phyloP scores from a whole-genome alignment of 2,329 filamentous ascomycete species.

The Aspergillus transmontanensis region DNA sequence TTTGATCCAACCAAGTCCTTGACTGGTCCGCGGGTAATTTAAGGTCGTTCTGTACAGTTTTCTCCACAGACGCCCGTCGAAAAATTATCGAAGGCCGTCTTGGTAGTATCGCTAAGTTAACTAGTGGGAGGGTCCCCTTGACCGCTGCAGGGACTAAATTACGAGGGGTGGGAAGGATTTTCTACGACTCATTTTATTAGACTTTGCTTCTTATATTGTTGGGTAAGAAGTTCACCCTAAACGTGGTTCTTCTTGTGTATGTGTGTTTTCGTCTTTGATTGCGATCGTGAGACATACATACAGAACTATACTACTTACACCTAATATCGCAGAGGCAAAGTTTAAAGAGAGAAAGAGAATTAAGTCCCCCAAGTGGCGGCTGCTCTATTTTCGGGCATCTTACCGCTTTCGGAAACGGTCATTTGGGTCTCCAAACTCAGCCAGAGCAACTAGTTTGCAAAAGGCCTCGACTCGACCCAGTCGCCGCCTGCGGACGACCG shows the following conservation, averaged over 20 bases:
- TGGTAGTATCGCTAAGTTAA: not conserved
- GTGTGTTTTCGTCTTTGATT: not conserved
- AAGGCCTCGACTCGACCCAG: conserved; percentile 4
- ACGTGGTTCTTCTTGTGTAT: not conserved
- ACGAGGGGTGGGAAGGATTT: not conserved
- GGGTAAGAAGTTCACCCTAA: not conserved
- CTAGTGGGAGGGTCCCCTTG: not conserved
- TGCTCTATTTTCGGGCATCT: conserved; percentile 13
- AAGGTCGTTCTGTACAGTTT: not conserved
- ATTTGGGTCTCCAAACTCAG: not conserved
- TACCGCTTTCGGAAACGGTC: conserved; percentile 6
- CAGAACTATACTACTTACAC: no score
- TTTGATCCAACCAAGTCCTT: not conserved
- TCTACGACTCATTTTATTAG: not conserved
- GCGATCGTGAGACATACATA: no score
- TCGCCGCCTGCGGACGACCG: conserved; percentile 7
- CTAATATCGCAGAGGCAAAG: not conserved
- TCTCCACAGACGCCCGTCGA: not conserved
- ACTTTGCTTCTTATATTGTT: not conserved
- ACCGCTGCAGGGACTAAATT: not conserved
- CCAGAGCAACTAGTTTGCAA: conserved; percentile 1
- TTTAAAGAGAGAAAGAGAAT: not conserved
- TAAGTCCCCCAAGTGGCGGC: not conserved
- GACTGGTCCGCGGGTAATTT: not conserved
- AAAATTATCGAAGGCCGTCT: not conserved